Evolutionary conservation across 345 rosid species (phyloP).

Genomic region (Dovyalis caffra): DNA sequence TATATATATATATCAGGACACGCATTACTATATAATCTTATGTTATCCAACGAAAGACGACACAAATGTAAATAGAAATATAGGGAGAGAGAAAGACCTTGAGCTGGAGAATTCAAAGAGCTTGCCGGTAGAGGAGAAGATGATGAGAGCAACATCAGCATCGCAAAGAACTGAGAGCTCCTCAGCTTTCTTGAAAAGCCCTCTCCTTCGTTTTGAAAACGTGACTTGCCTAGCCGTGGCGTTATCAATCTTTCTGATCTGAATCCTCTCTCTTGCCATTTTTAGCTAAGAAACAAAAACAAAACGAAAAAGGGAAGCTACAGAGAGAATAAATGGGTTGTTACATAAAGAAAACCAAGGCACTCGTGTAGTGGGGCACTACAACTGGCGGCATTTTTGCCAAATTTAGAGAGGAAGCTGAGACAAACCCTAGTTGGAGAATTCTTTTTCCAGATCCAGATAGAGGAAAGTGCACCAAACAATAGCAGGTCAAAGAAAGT

Average conservation of each 20-base stretch:
- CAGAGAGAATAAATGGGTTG: background rate
- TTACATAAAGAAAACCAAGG: background rate
- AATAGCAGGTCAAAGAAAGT: background rate
- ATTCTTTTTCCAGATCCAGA: conserved; percentile 14
- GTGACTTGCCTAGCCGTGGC: conserved; percentile 25
- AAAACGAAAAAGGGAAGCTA: background rate
- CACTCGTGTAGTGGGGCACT: conserved; percentile 6
- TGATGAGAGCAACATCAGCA: conserved; percentile 26
- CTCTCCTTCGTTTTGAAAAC: conserved; percentile 26
- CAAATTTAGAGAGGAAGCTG: conserved; percentile 17
- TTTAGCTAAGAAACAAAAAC: background rate
- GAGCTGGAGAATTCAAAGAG: conserved; percentile 24
- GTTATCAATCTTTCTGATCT: conserved; percentile 31
- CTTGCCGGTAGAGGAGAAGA: conserved; percentile 23
- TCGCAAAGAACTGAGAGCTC: conserved; percentile 30
- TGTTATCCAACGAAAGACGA: background rate
- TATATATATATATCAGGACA: background rate
- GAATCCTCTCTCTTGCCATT: conserved; percentile 31
- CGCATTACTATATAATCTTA: too few relatives aligned
- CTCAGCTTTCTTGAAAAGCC: conserved; percentile 25
- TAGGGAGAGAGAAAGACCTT: conserved; percentile 4
- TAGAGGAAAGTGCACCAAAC: background rate
- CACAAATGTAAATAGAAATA: background rate
- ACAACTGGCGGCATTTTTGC: conserved; percentile 15
- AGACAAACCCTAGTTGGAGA: conserved; percentile 19